phyloP scores from a whole-genome alignment of 2,329 filamentous ascomycete species.

The Pyricularia sp. region DNA sequence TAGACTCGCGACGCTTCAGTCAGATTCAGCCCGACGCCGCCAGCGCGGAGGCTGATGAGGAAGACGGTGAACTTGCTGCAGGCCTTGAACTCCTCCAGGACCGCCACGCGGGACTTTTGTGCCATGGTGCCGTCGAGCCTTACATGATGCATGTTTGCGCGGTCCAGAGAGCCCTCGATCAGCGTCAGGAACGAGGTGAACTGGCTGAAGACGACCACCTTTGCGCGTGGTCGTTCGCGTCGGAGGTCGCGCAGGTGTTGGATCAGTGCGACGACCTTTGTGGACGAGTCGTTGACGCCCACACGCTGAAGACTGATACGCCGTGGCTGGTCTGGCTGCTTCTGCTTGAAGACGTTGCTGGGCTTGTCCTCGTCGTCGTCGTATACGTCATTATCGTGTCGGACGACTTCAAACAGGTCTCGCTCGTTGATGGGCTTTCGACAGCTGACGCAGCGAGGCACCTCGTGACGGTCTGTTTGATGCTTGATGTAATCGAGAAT shows the following conservation, averaged over 20 bases:
- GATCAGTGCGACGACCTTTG: conserved; percentile 78
- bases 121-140: conserved; percentile 86
- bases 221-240: conserved; percentile 56
- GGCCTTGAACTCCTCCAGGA: conserved; percentile 64
- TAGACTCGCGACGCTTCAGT: conserved; percentile 84
- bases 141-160: conserved; percentile 67
- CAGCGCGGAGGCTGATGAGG: conserved; percentile 76
- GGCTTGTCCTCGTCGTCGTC: conserved; percentile 21
- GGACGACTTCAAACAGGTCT: conserved; percentile 87
- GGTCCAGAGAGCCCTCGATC: conserved; percentile 70
- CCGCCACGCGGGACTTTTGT: conserved; percentile 72
- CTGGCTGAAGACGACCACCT: conserved; percentile 92
- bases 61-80: conserved; percentile 59
- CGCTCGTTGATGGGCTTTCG: conserved; percentile 71
- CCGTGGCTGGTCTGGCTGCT: conserved; percentile 22
- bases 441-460: conserved; percentile 84
- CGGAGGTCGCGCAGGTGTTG: conserved; percentile 63
- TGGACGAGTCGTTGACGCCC: conserved; percentile 61
- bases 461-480: conserved; percentile 64
- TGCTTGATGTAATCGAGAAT: conserved; percentile 85
- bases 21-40: conserved; percentile 88
- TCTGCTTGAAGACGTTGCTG: neutral
- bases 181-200: conserved; percentile 94
- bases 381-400: conserved; percentile 53
- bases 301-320: conserved; percentile 53